phyloP scores from a whole-genome alignment of 495 filamentous ascomycete genomes.

The Aspergillus olivimuriae region DNA sequence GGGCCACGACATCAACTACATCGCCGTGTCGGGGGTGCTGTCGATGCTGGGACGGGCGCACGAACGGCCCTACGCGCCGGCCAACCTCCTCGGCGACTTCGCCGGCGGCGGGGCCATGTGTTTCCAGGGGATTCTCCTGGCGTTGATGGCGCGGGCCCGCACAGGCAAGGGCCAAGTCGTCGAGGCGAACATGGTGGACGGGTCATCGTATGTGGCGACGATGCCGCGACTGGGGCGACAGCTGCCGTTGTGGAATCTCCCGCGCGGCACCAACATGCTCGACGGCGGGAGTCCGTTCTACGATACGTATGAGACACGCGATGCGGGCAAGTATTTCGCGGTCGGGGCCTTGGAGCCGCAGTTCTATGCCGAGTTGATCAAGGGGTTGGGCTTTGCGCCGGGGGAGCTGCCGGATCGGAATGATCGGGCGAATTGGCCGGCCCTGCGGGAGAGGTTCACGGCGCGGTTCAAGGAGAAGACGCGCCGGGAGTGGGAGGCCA shows the following conservation, averaged over 20 bases:
- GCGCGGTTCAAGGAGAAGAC: conserved; percentile 65
- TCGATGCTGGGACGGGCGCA: conserved; percentile 63
- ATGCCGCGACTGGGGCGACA: conserved; percentile 63
- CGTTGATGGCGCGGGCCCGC: conserved; percentile 31
- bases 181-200: conserved; percentile 96
- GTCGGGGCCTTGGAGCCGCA: conserved; percentile 84
- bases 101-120: conserved; percentile 81
- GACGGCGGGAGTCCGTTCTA: conserved; percentile 87
- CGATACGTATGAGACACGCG: conserved; percentile 77
- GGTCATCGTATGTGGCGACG: conserved; percentile 66
- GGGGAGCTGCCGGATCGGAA: conserved; percentile 45
- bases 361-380: conserved; percentile 66
- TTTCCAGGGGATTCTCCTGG: conserved; percentile 50
- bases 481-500: conserved; percentile 70
- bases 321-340: conserved; percentile 75
- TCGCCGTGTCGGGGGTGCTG: conserved; percentile 78
- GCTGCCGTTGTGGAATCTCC: conserved; percentile 49
- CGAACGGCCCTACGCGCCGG: conserved; percentile 69
- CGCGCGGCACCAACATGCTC: conserved; percentile 69
- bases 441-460: conserved; percentile 53
- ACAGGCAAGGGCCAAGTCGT: conserved; percentile 78
- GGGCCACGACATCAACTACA: conserved; percentile 97
- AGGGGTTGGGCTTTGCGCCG: conserved; percentile 52
- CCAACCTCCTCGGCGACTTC: conserved; percentile 84
- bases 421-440: conserved; percentile 59